Evolutionary conservation across 2,329 filamentous ascomycete genomes (phyloP), one percentile per base, ranked within the genome.

Genomic region (Akanthomyces dipterigenus): DNA sequence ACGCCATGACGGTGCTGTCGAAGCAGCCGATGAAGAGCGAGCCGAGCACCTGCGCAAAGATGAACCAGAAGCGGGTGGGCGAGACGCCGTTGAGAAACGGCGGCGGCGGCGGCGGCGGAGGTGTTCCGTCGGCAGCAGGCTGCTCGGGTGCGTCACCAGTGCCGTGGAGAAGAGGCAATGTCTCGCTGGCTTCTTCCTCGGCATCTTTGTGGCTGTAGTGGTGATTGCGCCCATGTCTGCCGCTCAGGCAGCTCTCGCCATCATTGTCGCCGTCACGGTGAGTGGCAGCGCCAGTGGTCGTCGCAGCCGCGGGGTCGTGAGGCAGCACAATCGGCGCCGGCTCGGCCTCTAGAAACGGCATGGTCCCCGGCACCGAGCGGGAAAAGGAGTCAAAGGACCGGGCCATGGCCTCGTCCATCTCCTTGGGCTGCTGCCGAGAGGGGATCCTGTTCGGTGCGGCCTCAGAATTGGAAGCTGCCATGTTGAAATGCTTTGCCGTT

Each of bases 1-100:
- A 91, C 5, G 89, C 89, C 89, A 93, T 92, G 65, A 93, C 82
- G 4, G 89, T 93, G 12, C 84, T 82, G 76, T 93, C 90, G 69
- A 93, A 93, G 70, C 80, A 85, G 38, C 77, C 76, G 18, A 86
- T 77, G 64, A 87, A 82, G 67, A 83, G 83, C 5, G 79, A 78
- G n/a, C 80, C 69, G 63, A 88, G 73, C 51, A 88, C 77, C 55
- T 82, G 81, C 6, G 74, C 66, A 69, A 88, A 89, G 61, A 88
- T 82, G 63, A 84, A 69, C 80, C 83, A 86, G 74, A 90, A 89
- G 34, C 80, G 77, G 8, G 75, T 70, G 36, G 71, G 72, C 9
- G 81, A 76, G 43, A 78, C 77, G 64, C 76, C 76, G 64, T 78
- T 76, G n/a, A 82, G 73, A 66, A 72, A 82, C 7, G 64, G 65